Base-by-base conservation (phyloP, 2,329 filamentous ascomycete genomes). In the Ustilaginoidea virens region DNA sequence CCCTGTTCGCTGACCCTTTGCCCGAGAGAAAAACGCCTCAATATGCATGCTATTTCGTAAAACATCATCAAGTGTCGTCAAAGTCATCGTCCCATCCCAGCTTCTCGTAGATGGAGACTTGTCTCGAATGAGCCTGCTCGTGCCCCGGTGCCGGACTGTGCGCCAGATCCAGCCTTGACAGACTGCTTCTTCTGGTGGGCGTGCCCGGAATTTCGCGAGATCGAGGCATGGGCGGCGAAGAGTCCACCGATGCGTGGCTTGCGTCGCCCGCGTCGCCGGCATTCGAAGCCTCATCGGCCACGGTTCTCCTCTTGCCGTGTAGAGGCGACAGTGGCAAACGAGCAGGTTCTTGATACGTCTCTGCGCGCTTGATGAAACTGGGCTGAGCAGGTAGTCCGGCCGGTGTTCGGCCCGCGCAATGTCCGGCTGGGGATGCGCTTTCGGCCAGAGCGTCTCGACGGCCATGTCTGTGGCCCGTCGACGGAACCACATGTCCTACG, bases 41-140 rank as follows among this genome's bases (percentile, higher is more conserved):
- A 33, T 32, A 29, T 27, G 26, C 28, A 23, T 22, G 11, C 10
- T 17, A 25, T 5, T 30, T 11, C 18, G 18, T 27, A 28, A 26
- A 25, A 17, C 30, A 32, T 53, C 49, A 48, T 54, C 35, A 51
- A 46, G 57, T 44, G 44, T 60, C 55, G 43, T 69, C 61, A 43
- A 60, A 52, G 35, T 71, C 65, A 34, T 69, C 59, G 41, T 71
- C 65, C 69, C 69, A 74, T 25, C 69, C 68, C 23, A 73, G 45
- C 37, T 52, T 53, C 39, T 67, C 55, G 39, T 66, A 74, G 29
- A 73, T 63, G 8, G 61, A 64, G 36, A 51, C 35, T 19, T 47
- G 45, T 34, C 43, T 51, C 28, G 38, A 38, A 35, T 35, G 31
- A 8, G 6, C 14, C 18, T 33, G 28, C 29, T 34, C 33, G 17